phyloP scores from a whole-genome alignment of 2,329 filamentous ascomycete genomes.

The Arthrocladium fulminans region DNA sequence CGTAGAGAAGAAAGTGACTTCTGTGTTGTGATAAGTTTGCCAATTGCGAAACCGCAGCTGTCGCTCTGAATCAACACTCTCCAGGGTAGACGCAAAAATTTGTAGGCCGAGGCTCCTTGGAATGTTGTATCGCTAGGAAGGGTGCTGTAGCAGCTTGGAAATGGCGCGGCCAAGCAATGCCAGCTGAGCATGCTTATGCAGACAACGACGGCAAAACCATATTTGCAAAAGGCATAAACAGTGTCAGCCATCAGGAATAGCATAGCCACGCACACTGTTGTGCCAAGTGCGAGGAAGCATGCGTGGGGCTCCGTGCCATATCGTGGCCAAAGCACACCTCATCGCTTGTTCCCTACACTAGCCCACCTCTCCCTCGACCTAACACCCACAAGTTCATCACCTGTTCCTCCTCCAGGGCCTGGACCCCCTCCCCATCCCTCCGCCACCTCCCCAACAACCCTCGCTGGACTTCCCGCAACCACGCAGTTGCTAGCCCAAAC shows the following conservation, averaged over 20 bases:
- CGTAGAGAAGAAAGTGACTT: too few relatives aligned
- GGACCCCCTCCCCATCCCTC: constrained; percentile 35
- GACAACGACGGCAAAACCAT: too few relatives aligned
- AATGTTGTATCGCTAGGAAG: not conserved
- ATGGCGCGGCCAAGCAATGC: too few relatives aligned
- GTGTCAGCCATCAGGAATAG: not conserved
- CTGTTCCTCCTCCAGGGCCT: constrained; percentile 11
- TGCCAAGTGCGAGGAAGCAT: too few relatives aligned
- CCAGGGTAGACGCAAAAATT: not conserved
- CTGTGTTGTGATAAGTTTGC: too few relatives aligned
- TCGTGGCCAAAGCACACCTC: not conserved
- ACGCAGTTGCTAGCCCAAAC: constrained; percentile 87
- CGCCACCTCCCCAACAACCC: constrained; percentile 68
- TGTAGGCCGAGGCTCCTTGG: not conserved
- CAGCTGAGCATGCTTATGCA: too few relatives aligned
- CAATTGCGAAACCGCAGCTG: too few relatives aligned
- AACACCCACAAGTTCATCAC: constrained; percentile 19
- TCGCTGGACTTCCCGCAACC: constrained; percentile 73
- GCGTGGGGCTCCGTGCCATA: too few relatives aligned
- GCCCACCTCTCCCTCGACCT: constrained; percentile 22
- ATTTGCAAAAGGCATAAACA: not conserved
- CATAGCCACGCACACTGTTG: not conserved
- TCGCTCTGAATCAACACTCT: not conserved
- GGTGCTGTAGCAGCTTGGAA: not conserved
- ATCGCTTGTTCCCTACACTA: constrained; percentile 21